Percentiles rank a stretch among this genome's conserved stretches.
phyloP scores from a whole-genome alignment of 768 basidiomycete species.

The Leccinellum rugosiceps region DNA sequence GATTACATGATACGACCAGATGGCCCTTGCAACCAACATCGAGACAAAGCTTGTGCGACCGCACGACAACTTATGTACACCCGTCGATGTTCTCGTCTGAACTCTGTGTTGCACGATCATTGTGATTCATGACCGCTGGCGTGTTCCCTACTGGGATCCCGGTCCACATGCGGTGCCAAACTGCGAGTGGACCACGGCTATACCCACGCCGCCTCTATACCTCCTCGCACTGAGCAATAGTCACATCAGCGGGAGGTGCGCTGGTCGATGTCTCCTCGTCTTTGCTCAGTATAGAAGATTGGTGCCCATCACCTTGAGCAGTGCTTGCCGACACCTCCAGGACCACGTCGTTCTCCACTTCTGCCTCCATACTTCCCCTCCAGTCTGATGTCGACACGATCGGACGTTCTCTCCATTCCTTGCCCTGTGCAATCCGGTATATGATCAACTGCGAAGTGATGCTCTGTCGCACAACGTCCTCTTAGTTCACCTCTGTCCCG shows the following conservation, averaged over 20 bases:
- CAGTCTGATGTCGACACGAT: slow-evolving; percentile 13
- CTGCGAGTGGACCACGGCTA: background rate
- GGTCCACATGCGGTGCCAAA: background rate
- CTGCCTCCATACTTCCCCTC: slow-evolving; percentile 8
- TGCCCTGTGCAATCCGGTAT: slow-evolving; percentile 18
- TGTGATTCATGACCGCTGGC: background rate
- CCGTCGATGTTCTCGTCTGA: background rate
- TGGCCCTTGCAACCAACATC: too few species aligned
- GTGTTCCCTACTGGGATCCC: background rate
- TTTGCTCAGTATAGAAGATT: background rate
- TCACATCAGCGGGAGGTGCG: background rate
- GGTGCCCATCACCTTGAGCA: background rate
- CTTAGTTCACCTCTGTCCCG: background rate
- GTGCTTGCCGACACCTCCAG: background rate
- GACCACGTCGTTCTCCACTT: background rate
- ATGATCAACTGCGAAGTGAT: slow-evolving; percentile 20
- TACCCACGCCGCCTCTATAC: background rate
- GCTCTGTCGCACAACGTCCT: background rate
- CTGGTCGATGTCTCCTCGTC: background rate
- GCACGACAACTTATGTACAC: background rate
- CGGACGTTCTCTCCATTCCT: slow-evolving; percentile 9
- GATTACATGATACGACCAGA: background rate
- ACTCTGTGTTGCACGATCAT: background rate
- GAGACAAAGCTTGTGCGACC: too few species aligned
- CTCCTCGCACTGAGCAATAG: background rate